Evolutionary conservation across 1,284 basidiomycete genomes (phyloP).

Genomic region (Ceraceosorus guamensis): DNA sequence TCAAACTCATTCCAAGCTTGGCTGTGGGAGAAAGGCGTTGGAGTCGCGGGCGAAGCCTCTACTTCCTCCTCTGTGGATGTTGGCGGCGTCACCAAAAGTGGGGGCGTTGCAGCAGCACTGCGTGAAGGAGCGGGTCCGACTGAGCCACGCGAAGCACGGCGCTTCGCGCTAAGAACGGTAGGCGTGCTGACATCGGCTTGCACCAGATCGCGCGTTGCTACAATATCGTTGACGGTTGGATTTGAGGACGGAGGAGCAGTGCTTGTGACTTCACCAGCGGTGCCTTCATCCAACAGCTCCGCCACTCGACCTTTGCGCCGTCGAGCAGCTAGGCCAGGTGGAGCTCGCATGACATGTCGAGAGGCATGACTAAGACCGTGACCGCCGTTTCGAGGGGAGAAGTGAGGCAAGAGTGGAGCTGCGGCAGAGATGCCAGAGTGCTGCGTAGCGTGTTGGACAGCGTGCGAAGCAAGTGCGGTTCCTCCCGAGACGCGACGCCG

Average conservation of each 20-base stretch:
- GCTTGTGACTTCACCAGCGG: not conserved
- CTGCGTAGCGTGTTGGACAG: too few species aligned
- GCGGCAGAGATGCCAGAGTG: too few species aligned
- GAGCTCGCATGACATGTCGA: slow-evolving; percentile 5
- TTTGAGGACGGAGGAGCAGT: not conserved
- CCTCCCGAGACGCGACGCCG: too few species aligned
- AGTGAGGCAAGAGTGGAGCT: slow-evolving; percentile 8
- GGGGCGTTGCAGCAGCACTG: too few species aligned
- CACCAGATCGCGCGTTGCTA: too few species aligned
- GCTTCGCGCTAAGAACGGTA: not conserved
- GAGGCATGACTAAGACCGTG: slow-evolving; percentile 14
- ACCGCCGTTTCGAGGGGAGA: slow-evolving; percentile 13
- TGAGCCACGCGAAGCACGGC: not conserved
- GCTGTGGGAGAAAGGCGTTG: not conserved
- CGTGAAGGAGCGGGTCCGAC: too few species aligned
- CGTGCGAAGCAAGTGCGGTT: too few species aligned
- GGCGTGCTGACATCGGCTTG: not conserved
- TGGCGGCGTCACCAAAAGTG: too few species aligned
- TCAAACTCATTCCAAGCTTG: slow-evolving; percentile 14
- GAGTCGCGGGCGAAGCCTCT: not conserved
- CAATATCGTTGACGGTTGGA: not conserved
- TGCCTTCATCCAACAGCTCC: slow-evolving; percentile 35
- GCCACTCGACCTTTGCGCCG: slow-evolving; percentile 36
- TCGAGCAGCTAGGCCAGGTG: slow-evolving; percentile 7
- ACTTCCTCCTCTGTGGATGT: not conserved